Conservation (phyloP, 2,329 filamentous ascomycete species). For the Aspergillus oerlinghausenensis region DNA sequence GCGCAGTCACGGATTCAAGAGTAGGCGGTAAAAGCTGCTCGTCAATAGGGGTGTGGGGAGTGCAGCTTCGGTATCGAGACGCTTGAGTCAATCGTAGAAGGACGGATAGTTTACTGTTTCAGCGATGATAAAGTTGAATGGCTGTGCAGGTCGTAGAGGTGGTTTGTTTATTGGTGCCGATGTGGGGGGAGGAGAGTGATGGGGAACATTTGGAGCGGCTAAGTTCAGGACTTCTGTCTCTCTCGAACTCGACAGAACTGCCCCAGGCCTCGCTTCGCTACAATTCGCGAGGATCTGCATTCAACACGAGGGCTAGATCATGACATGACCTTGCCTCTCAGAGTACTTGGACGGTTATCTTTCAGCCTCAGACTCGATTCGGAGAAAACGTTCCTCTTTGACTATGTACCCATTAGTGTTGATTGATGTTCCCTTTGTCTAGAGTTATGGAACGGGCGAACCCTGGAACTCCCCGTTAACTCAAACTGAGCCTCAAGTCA, state of each 20-base stretch:
- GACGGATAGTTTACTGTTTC: neutral
- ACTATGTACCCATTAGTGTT: neutral
- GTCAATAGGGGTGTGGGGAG: neutral
- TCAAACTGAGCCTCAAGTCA: neutral
- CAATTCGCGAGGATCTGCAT: neutral
- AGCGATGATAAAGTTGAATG: neutral
- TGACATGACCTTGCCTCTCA: neutral
- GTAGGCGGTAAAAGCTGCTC: neutral
- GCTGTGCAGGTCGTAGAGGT: neutral
- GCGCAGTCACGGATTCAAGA: neutral
- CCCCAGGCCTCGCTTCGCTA: constrained; percentile 6
- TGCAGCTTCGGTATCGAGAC: neutral
- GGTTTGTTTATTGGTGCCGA: constrained; percentile 8
- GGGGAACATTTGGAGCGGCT: neutral
- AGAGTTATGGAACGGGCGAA: neutral
- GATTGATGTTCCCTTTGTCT: neutral
- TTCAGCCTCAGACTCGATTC: neutral
- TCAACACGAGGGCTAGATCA: neutral
- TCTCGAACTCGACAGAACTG: neutral
- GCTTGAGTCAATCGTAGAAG: neutral
- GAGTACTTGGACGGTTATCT: neutral
- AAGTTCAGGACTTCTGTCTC: neutral
- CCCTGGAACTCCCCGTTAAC: neutral
- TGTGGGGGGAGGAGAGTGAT: constrained; percentile 8
- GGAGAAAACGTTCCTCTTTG: neutral